Percentiles rank a stretch among this genome's conserved stretches.
Conservation (phyloP, 1,139 yeast genomes). For the Geotrichum klebahnii region DNA sequence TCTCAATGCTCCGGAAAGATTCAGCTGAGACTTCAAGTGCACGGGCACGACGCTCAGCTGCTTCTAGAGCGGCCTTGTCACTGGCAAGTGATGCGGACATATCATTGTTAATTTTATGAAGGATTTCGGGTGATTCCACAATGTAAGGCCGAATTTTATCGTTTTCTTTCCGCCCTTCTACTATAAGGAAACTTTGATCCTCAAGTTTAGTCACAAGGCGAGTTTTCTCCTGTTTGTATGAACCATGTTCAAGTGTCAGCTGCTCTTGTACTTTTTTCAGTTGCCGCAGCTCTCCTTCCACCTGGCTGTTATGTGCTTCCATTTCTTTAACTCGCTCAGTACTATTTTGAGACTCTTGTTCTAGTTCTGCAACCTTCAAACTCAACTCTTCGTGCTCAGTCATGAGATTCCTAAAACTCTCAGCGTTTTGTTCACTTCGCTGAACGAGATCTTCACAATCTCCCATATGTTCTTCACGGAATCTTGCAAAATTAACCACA, state of each 20-base stretch:
- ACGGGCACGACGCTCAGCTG: slow-evolving; percentile 49
- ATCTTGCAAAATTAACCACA: slow-evolving; percentile 78
- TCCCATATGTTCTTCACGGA: slow-evolving; percentile 62
- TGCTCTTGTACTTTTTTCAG: slow-evolving; percentile 63
- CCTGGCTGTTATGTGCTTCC: slow-evolving; percentile 52
- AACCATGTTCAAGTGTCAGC: slow-evolving; percentile 60
- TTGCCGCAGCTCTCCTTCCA: slow-evolving; percentile 61
- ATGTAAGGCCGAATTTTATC: slow-evolving; percentile 59
- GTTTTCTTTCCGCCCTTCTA: slow-evolving; percentile 55
- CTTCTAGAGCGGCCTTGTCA: slow-evolving; percentile 44
- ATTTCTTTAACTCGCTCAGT: slow-evolving; percentile 46
- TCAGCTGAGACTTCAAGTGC: slow-evolving; percentile 56
- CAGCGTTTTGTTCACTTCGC: slow-evolving; percentile 51
- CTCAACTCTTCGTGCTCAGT: slow-evolving; percentile 46
- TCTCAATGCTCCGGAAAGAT: slow-evolving; percentile 54
- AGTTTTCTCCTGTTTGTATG: slow-evolving; percentile 60
- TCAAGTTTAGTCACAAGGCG: slow-evolving; percentile 54
- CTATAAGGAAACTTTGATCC: slow-evolving; percentile 50
- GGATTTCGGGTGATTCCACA: slow-evolving; percentile 57
- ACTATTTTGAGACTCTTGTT: slow-evolving; percentile 29
- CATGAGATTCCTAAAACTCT: slow-evolving; percentile 42
- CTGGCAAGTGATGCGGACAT: slow-evolving; percentile 48
- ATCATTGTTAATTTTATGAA: slow-evolving; percentile 54
- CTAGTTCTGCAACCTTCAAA: slow-evolving; percentile 34
- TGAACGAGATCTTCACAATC: slow-evolving; percentile 62